Evolutionary conservation across 768 basidiomycete species (phyloP).

Genomic region (Pisolithus microcarpus): DNA sequence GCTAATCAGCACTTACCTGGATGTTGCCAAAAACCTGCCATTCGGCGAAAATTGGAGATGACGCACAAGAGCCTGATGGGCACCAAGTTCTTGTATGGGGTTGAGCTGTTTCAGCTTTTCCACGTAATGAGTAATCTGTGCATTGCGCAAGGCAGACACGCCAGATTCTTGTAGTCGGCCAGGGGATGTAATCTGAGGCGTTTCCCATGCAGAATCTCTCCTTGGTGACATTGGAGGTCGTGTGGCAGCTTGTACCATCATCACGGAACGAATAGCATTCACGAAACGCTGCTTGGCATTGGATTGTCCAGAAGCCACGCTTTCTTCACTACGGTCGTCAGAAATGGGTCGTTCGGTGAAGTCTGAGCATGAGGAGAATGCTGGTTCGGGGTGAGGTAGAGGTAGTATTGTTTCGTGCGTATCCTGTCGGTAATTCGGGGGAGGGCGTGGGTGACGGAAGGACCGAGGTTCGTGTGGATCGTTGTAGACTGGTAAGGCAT

Average conservation of each 20-base stretch:
- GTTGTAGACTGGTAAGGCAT: slow-evolving; percentile 14
- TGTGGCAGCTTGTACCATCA: slow-evolving; percentile 34
- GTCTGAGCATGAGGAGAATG: slow-evolving; percentile 22
- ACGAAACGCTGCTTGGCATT: slow-evolving; percentile 32
- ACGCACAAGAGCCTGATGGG: slow-evolving; percentile 44
- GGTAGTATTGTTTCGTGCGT: slow-evolving; percentile 17
- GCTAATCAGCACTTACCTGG: slow-evolving; percentile 30
- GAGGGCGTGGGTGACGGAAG: slow-evolving; percentile 6
- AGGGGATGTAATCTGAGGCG: slow-evolving; percentile 24
- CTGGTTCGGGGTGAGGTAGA: slow-evolving; percentile 13
- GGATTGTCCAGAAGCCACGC: slow-evolving; percentile 17
- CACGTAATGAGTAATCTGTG: slow-evolving; percentile 34
- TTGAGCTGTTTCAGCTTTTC: slow-evolving; percentile 36
- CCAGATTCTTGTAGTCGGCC: slow-evolving; percentile 27
- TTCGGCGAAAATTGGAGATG: slow-evolving; percentile 52
- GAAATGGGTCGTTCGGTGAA: slow-evolving; percentile 21
- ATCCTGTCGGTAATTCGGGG: slow-evolving; percentile 9
- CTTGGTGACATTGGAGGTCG: slow-evolving; percentile 22
- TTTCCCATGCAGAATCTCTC: slow-evolving; percentile 25
- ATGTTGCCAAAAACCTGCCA: slow-evolving; percentile 47
- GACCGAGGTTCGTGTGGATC: slow-evolving; percentile 15
- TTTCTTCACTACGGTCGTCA: slow-evolving; percentile 24
- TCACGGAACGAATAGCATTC: slow-evolving; percentile 40
- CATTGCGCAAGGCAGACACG: slow-evolving; percentile 30
- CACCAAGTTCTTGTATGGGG: slow-evolving; percentile 35